These are phyloP conservation scores for Chlamydomonas sp. DNA, from an alignment of 139 green algal genomes.

Conservation along the genomic window DNA sequence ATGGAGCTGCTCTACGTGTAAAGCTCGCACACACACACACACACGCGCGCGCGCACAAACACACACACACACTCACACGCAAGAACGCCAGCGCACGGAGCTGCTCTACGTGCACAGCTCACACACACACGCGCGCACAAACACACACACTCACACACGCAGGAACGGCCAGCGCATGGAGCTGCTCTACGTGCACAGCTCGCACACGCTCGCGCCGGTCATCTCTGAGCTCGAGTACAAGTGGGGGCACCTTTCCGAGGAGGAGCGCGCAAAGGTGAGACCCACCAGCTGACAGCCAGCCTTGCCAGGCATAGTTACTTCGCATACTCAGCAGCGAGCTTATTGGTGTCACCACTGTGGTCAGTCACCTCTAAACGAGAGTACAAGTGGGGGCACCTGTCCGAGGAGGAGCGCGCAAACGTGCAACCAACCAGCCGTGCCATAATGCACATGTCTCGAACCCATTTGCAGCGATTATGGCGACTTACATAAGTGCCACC, in stretches of 20 bases:
- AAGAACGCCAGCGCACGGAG: too few species aligned
- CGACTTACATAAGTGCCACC: conserved; percentile 6
- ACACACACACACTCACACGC: too few species aligned
- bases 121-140: too few species aligned
- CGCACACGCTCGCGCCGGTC: conserved; percentile 66
- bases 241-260: conserved; percentile 25
- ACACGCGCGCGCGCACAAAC: too few species aligned
- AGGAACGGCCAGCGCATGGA: conserved; percentile 62
- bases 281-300: not conserved
- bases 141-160: too few species aligned
- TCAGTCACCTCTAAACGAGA: conserved; percentile 60
- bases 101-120: too few species aligned
- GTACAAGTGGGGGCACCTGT: conserved; percentile 29
- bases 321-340: conserved; percentile 1
- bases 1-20: conserved; percentile 76
- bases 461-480: not conserved
- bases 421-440: too few species aligned
- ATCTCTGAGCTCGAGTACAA: conserved; percentile 58
- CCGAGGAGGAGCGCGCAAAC: conserved; percentile 12
- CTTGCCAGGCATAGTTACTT: too few species aligned
- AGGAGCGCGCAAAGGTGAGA: not conserved
- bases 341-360: conserved; percentile 44
- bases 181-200: conserved; percentile 65
- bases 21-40: too few species aligned
- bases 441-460: too few species aligned